Base-by-base conservation (phyloP, 345 rosid species). In the Combretum micranthum region DNA sequence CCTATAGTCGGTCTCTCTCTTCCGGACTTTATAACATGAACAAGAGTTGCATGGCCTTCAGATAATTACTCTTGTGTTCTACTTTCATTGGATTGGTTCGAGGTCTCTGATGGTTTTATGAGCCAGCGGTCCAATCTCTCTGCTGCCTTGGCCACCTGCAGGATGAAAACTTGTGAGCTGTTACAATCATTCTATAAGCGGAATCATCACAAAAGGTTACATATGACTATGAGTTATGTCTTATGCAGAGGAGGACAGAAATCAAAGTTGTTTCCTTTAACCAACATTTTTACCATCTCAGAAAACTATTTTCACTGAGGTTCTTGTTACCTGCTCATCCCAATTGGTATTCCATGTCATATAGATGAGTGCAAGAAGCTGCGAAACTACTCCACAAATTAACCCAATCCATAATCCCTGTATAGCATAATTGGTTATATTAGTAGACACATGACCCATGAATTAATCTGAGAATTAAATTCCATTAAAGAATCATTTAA, bases 351-450 rank as follows among this genome's bases (percentile, higher is more conserved):
- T 65, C 69, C 63, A 65, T 20, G 69, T 65, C 59, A 65, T 57
- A 47, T 65, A 65, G 39, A 65, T 23, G 25, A 65, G 69, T 13
- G 69, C 57, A 20, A 65, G 64, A 47, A 59, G 22, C 32, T 65
- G 69, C n/a, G 69, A 59, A 45, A 46, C 54, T 8, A 65, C 69
- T 4, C 69, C 69, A 37, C 69, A 58, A 45, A 65, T 65, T 53
- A 65, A 22, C 21, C 69, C 69, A 10, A 65, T 65, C 69, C 69
- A 65, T 4, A 65, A 20, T 18, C 69, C 69, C 69, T 65, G 60
- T 9, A 37, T 51, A 3, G 44, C 20, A 32, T 7, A 22, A 17
- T 32, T 13, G 47, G 22, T 42, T 13, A 42, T 2, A 16, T 4
- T 15, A 15, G 6, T n/a, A 37, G 45, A 43, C 39, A 32, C 9